These are phyloP conservation scores for Panus rudis DNA, from an alignment of 768 basidiomycete genomes.

Conservation along the genomic window DNA sequence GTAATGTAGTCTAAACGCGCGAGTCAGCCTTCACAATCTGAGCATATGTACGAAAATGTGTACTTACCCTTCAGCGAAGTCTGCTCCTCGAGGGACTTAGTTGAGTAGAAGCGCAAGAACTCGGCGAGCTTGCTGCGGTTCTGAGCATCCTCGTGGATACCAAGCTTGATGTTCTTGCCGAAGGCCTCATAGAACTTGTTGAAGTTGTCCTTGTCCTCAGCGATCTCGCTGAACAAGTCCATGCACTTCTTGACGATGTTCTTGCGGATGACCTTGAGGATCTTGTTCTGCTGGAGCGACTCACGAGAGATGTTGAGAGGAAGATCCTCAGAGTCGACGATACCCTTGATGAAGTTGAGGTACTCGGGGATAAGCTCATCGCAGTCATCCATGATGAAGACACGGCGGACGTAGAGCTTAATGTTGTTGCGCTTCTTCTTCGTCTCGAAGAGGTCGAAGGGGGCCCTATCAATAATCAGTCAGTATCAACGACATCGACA, in stretches of 20 bases:
- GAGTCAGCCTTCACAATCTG: neutral
- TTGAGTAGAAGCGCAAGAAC: constrained; percentile 97
- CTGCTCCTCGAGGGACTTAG: constrained; percentile 85
- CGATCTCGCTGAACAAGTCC: constrained; percentile 91
- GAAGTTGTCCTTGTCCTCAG: constrained; percentile 99
- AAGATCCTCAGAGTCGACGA: constrained; percentile 99
- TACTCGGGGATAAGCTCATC: constrained; percentile 99
- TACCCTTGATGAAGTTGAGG: constrained; percentile 99
- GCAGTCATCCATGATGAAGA: constrained; percentile 99
- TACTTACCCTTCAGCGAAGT: constrained; percentile 84
- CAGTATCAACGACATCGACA: constrained; percentile 1
- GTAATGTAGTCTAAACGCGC: constrained; percentile 83
- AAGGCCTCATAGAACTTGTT: constrained; percentile 96
- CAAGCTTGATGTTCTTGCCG: constrained; percentile 99
- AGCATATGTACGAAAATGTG: neutral
- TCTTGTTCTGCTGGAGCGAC: constrained; percentile 99
- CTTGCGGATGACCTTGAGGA: constrained; percentile 99
- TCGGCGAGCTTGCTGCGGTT: constrained; percentile 99
- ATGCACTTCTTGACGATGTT: constrained; percentile 98
- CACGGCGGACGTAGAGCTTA: constrained; percentile 99
- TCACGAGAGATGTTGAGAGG: constrained; percentile 99
- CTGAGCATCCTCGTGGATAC: constrained; percentile 98
- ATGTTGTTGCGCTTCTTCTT: constrained; percentile 99
- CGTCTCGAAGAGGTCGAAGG: constrained; percentile 98
- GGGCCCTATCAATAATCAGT: constrained; percentile 51